Evolutionary conservation across 768 basidiomycete genomes (phyloP).

Genomic region (Cystobasidiopsis lactophilus): DNA sequence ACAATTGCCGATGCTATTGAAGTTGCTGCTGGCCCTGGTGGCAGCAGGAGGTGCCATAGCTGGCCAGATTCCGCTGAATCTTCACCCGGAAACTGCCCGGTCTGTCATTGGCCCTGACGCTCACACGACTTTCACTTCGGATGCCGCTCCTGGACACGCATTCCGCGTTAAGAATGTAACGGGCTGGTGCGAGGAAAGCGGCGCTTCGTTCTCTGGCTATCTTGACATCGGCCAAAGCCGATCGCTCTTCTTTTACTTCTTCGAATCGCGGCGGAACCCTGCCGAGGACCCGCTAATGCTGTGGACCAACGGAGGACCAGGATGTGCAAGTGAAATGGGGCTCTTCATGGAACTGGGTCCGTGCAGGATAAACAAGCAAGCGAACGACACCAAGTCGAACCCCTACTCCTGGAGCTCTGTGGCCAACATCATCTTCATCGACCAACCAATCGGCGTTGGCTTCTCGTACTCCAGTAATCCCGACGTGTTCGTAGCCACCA

Average conservation of each 20-base stretch:
- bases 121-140: too few relatives aligned
- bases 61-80: too few relatives aligned
- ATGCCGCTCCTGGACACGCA: too few relatives aligned
- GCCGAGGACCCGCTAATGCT: not conserved
- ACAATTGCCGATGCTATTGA: too few relatives aligned
- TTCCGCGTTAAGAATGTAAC: too few relatives aligned
- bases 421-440: conserved; percentile 7
- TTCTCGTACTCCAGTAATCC: not conserved
- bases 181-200: conserved; percentile 29
- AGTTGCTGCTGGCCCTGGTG: too few relatives aligned
- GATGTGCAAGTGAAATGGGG: not conserved
- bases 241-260: conserved; percentile 4
- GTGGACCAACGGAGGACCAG: not conserved
- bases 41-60: too few relatives aligned
- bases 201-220: conserved; percentile 27
- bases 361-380: not conserved
- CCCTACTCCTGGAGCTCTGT: conserved; percentile 3
- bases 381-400: not conserved
- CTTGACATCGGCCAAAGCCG: conserved; percentile 2
- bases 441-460: conserved; percentile 3
- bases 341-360: conserved; percentile 6
- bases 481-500: conserved; percentile 37
- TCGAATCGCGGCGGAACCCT: not conserved
- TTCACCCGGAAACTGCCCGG: too few relatives aligned
- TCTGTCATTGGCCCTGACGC: too few relatives aligned